Base-by-base conservation (phyloP, 257 asterid genomes). In the Solanum medicagineum region DNA sequence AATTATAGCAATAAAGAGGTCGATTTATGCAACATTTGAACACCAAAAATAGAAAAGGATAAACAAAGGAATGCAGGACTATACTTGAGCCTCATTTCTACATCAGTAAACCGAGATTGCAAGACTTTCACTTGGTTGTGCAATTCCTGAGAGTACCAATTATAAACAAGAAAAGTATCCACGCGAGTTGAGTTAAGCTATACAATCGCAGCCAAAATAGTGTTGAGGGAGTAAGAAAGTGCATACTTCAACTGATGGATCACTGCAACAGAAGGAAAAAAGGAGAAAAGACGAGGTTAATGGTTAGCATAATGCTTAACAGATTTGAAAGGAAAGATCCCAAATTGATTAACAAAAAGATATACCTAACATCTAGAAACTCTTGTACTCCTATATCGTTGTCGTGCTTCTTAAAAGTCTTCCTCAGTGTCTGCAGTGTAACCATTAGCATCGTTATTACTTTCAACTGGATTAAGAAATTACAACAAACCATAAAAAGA, bases 351-450 rank as follows among this genome's bases (percentile, higher is more conserved):
- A 16, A 71, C 65, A 55, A 70, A 85, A 79, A 20, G 74, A 60
- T 83, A 40, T 86, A 95, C 98, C 97, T 92, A 62, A 93, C 86
- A 86, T 92, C 95, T 86, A 95, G 93, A 89, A 92, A 94, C 86
- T 93, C 98, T 79, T 94, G 94, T 81, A 95, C 88, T 85, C 94
- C 94, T 80, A 94, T 94, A 81, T 94, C 98, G 77, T 92, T 97
- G 85, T 94, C 97, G 80, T 92, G 95, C 93, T 94, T 93, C 92
- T 92, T 94, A 75, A 94, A 93, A 85, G 94, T 94, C 86, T 97
- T 92, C 91, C 91, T 94, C 90, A 95, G 88, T 74, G 92, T 92
- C 98, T 94, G 86, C 60, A 75, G 83, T 60, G 75, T 87, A 75
- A 63, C 59, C 73, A 62, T 88, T 53, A 83, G 79, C 82, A 83